phyloP scores from a whole-genome alignment of 768 basidiomycete genomes.

The Russula sp. region DNA sequence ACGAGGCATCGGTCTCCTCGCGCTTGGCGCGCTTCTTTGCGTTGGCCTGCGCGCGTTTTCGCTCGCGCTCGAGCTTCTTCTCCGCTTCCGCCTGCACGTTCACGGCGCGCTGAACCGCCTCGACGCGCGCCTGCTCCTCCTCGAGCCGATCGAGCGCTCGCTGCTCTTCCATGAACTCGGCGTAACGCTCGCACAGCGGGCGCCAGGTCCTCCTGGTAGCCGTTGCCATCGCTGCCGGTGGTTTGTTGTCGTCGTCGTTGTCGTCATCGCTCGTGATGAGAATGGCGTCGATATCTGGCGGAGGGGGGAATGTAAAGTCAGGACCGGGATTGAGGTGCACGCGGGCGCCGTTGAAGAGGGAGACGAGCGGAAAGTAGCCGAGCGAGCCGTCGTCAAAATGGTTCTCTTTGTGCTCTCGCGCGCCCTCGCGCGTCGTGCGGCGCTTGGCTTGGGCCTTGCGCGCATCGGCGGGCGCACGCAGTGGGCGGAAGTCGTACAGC shows the following conservation, averaged over 20 bases:
- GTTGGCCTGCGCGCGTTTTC: slow-evolving; percentile 44
- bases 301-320: slow-evolving; percentile 73
- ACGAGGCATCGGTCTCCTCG: slow-evolving; percentile 9
- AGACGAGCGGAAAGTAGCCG: slow-evolving; percentile 94
- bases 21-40: slow-evolving; percentile 46
- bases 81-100: slow-evolving; percentile 74
- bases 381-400: slow-evolving; percentile 89
- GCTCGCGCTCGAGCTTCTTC: slow-evolving; percentile 43
- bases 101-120: slow-evolving; percentile 21
- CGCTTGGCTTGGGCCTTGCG: slow-evolving; percentile 61
- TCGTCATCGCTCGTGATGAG: slow-evolving; percentile 33
- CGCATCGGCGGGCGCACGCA: slow-evolving; percentile 54
- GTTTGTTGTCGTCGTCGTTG: background rate
- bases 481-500: slow-evolving; percentile 82
- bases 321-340: slow-evolving; percentile 88
- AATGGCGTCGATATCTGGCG: slow-evolving; percentile 63
- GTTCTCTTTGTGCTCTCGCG: slow-evolving; percentile 71
- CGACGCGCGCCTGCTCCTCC: slow-evolving; percentile 57
- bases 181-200: slow-evolving; percentile 77
- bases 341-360: slow-evolving; percentile 84
- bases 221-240: slow-evolving; percentile 17
- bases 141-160: slow-evolving; percentile 69
- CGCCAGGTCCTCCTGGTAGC: slow-evolving; percentile 48
- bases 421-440: slow-evolving; percentile 49
- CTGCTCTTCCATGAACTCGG: slow-evolving; percentile 80